phyloP scores from a whole-genome alignment of 2,329 filamentous ascomycete species.

The Mollisiaceae sp. region DNA sequence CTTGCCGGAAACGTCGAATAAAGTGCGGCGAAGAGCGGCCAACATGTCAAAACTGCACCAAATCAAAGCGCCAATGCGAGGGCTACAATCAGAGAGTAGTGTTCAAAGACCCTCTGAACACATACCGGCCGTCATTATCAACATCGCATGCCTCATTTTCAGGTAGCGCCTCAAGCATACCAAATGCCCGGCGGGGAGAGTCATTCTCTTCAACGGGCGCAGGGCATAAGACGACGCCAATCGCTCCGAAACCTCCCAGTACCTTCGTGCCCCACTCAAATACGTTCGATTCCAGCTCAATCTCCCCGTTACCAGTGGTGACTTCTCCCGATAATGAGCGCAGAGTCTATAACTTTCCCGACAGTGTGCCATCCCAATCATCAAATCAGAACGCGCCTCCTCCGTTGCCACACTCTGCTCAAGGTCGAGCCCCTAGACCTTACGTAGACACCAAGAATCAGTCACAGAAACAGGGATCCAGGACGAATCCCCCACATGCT shows the following conservation, averaged over 20 bases:
- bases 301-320: conserved; percentile 1
- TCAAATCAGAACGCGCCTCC: not conserved
- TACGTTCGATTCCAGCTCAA: conserved; percentile 12
- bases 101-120: conserved; percentile 75
- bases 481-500: conserved; percentile 11
- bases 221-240: conserved; percentile 21
- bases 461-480: conserved; percentile 30
- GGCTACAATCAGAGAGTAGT: conserved; percentile 82
- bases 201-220: conserved; percentile 19
- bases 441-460: conserved; percentile 29
- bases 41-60: conserved; percentile 81
- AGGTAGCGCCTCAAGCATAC: conserved; percentile 18
- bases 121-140: conserved; percentile 52
- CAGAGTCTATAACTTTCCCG: conserved; percentile 17
- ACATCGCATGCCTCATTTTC: conserved; percentile 32
- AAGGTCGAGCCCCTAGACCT: conserved; percentile 3
- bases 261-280: conserved; percentile 10
- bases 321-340: conserved; percentile 20
- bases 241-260: conserved; percentile 4
- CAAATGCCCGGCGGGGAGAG: conserved; percentile 25
- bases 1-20: conserved; percentile 92
- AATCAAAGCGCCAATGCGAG: conserved; percentile 83
- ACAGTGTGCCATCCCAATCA: not conserved
- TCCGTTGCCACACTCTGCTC: not conserved
- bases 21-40: conserved; percentile 94